Evolutionary conservation across 2,329 filamentous ascomycete species (phyloP).

Genomic region (Sporothrix protearum): DNA sequence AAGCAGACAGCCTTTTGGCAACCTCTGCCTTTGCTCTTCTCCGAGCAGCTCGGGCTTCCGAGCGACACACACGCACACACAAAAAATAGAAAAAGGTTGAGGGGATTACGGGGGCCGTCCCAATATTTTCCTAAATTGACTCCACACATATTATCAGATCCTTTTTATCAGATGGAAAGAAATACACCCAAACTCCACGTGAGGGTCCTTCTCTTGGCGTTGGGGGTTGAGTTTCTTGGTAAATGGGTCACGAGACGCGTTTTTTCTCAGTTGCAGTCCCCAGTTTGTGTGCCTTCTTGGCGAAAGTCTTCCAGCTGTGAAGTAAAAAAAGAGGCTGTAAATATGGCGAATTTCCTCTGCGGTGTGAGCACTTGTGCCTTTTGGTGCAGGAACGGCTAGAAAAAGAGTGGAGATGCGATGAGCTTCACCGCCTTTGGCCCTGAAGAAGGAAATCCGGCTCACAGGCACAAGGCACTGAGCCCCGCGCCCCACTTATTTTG

Average conservation of each 20-base stretch:
- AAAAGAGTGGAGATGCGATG: neutral
- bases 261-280: neutral
- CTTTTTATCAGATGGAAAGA: constrained; percentile 21
- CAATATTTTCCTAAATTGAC: neutral
- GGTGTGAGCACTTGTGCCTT: neutral
- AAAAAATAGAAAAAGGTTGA: neutral
- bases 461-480: neutral
- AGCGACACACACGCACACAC: neutral
- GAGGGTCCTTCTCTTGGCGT: constrained; percentile 6
- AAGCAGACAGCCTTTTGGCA: neutral
- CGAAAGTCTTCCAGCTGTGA: too few species aligned
- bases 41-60: constrained; percentile 10
- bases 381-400: neutral
- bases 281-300: neutral
- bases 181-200: neutral
- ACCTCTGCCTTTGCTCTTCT: neutral
- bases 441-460: neutral
- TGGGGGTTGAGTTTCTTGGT: neutral
- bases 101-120: neutral
- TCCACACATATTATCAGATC: constrained; percentile 23
- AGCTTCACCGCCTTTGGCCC: constrained; percentile 15
- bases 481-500: constrained; percentile 5
- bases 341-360: neutral
- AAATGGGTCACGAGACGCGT: neutral
- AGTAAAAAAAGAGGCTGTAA: neutral